These are phyloP conservation scores for Solanum hybrid DNA, from an alignment of 305 asterid genomes.

Conservation along the genomic window DNA sequence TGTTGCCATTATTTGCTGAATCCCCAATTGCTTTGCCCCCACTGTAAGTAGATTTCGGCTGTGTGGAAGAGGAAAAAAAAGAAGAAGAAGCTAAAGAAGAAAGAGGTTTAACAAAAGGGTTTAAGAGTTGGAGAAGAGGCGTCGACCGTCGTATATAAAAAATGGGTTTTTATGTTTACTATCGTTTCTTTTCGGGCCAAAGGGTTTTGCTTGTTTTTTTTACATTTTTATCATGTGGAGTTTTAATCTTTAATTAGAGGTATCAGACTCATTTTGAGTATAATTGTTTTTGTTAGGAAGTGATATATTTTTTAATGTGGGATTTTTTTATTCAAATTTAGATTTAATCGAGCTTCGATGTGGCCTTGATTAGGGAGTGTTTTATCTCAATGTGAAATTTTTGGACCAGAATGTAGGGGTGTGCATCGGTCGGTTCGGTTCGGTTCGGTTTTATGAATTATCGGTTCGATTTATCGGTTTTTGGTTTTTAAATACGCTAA, in stretches of 20 bases:
- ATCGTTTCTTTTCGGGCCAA: neutral
- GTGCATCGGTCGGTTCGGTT: too few relatives aligned
- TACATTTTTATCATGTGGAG: neutral
- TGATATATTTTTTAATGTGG: too few relatives aligned
- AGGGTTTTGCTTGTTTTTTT: neutral
- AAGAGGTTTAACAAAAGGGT: neutral
- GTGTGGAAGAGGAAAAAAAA: neutral
- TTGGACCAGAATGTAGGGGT: too few relatives aligned
- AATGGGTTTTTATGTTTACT: neutral
- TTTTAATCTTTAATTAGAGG: too few relatives aligned
- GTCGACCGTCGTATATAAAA: neutral
- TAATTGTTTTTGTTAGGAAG: too few relatives aligned
- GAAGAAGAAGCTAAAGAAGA: neutral
- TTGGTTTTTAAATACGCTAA: too few relatives aligned
- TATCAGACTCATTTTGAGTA: rapidly evolving
- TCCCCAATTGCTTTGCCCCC: neutral
- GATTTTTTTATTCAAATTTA: rapidly evolving
- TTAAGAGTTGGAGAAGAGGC: neutral
- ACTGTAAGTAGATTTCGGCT: neutral
- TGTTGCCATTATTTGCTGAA: constrained; percentile 25
- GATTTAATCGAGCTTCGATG: rapidly evolving
- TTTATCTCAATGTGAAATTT: rapidly evolving
- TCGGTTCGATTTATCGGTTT: too few relatives aligned
- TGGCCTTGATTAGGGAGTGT: rapidly evolving
- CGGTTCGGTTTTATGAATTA: too few relatives aligned